These are phyloP conservation scores for Trichothecium roseum DNA, from an alignment of 2,329 filamentous ascomycete genomes.

Conservation along the genomic window DNA sequence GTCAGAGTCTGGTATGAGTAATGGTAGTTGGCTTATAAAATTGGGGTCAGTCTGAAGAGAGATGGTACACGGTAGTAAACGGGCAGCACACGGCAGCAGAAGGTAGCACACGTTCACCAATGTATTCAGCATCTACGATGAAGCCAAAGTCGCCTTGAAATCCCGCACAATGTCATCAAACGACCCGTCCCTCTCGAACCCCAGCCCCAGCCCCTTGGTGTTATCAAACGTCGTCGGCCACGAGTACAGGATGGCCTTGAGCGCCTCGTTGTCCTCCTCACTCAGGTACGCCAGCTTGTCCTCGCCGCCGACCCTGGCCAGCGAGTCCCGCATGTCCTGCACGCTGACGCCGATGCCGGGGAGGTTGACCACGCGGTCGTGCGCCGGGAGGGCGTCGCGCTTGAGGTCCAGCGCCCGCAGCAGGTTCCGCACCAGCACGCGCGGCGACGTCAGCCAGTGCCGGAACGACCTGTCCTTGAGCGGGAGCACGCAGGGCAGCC, in stretches of 20 bases:
- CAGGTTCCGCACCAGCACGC: constrained; percentile 32
- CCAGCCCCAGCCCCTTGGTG: constrained; percentile 38
- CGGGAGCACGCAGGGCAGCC: constrained; percentile 32
- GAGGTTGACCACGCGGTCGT: constrained; percentile 25
- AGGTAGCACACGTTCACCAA: too few species aligned
- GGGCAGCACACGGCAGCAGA: too few species aligned
- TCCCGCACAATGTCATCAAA: constrained; percentile 13
- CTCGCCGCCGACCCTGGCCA: constrained; percentile 33
- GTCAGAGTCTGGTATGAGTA: too few species aligned
- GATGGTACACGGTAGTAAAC: too few species aligned
- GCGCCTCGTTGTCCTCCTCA: constrained; percentile 31
- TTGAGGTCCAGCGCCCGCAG: constrained; percentile 19
- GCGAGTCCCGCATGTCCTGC: constrained; percentile 36
- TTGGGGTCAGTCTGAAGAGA: too few species aligned
- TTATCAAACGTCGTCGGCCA: constrained; percentile 38
- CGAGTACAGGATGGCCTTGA: constrained; percentile 37
- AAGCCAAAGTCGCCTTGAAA: constrained; percentile 5
- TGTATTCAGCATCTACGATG: neutral
- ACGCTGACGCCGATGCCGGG: constrained; percentile 37
- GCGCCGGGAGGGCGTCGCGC: constrained; percentile 5
- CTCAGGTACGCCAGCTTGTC: constrained; percentile 29
- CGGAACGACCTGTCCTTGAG: constrained; percentile 29
- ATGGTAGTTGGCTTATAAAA: too few species aligned
- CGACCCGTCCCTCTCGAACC: constrained; percentile 32
- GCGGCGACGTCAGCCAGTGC: constrained; percentile 37